Conservation (phyloP, 2,329 filamentous ascomycete species). For the Verticillium klebahnii region DNA sequence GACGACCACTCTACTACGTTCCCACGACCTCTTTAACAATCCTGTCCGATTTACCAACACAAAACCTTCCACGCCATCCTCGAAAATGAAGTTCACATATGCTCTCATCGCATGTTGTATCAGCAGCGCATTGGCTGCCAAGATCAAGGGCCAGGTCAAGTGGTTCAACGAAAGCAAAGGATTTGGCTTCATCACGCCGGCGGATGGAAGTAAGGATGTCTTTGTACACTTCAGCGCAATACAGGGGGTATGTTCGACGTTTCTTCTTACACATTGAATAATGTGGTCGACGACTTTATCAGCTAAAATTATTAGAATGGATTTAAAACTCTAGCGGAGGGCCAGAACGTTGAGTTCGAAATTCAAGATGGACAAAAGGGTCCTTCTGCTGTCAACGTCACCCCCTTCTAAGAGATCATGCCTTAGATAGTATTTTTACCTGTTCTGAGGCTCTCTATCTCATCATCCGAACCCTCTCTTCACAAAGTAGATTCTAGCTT, state of each 20-base stretch:
- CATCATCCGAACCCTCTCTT: too few relatives aligned
- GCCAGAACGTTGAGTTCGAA: neutral
- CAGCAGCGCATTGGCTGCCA: too few relatives aligned
- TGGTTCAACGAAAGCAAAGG: neutral
- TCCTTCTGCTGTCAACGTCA: neutral
- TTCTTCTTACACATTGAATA: neutral
- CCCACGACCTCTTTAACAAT: too few relatives aligned
- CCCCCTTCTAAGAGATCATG: too few relatives aligned
- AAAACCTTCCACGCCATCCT: too few relatives aligned
- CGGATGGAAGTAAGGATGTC: neutral
- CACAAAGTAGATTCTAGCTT: too few relatives aligned
- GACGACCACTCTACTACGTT: too few relatives aligned
- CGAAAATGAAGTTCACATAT: too few relatives aligned
- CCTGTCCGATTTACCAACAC: too few relatives aligned
- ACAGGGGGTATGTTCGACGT: neutral
- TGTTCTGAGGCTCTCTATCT: too few relatives aligned
- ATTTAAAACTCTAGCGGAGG: neutral
- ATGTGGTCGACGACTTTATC: neutral
- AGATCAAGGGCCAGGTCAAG: neutral
- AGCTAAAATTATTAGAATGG: neutral
- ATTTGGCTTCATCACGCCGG: neutral
- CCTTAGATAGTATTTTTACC: too few relatives aligned
- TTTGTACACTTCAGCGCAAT: neutral
- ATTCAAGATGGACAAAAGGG: neutral
- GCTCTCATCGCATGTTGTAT: too few relatives aligned